Base-by-base conservation (phyloP, 2,329 filamentous ascomycete species). In the Rhynchosporium graminicola region DNA sequence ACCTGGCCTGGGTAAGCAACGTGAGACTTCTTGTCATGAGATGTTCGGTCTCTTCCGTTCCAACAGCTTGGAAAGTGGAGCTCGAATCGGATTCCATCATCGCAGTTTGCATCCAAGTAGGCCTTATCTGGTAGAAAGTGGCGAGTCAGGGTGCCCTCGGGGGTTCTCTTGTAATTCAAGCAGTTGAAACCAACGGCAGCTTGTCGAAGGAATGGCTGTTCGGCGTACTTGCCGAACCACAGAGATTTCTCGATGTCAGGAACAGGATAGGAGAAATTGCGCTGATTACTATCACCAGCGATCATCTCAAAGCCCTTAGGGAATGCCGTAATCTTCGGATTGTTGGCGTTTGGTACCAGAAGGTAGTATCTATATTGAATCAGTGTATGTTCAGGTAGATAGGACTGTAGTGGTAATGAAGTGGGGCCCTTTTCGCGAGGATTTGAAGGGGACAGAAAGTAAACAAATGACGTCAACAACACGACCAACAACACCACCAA, bases 181-280 rank as follows among this genome's bases (percentile, higher is more conserved):
- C 94, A 98, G 81, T 98, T 98, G 84, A 97, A 97, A 3, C 95
- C 94, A 33, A 97, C 71, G 9, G 93, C 91, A 65, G 93, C 92
- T 79, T 96, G 89, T 57, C 78, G 79, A 42, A 97, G 83, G 58
- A 87, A 84, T 15, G 77, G 75, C 78, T 96, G 92, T 51, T 73
- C 76, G 10, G 87, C 89, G 71, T 84, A 83, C 3, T 65, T 65
- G 1, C 74, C 77, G 4, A 76, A 73, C 93, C 93, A 97, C 29
- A 76, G 67, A 10, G 90, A 92, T 77, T 92, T 91, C 64, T 78
- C 77, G 2, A 85, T 80, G 67, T 88, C 85, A 2, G 87, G 87
- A 66, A 91, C 83, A 0, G 87, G 84, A 60, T 87, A 82, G 29
- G 61, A 85, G 77, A 90, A 96, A 71, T 85, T 85, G 65, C 90